Evolutionary conservation across 306 rosid genomes (phyloP), one percentile per base, ranked within the genome.

Genomic region (Corylus americana): DNA sequence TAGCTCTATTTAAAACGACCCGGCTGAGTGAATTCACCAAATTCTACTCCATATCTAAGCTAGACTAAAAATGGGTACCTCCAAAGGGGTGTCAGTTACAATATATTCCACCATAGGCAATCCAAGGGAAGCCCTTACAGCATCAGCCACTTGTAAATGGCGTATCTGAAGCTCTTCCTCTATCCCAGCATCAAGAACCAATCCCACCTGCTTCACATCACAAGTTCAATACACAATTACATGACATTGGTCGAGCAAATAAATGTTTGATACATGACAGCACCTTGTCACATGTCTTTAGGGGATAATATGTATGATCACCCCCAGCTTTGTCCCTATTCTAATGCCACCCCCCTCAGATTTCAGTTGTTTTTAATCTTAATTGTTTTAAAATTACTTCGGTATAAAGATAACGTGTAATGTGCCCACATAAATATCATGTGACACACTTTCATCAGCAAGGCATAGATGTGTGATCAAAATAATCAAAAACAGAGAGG

Each of bases 41-140:
- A 54, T 12, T 29, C 71, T 57, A 70, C 76, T 74, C 42, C 57
- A 14, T 59, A 71, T 42, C 61, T 11, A 70, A 18, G 55, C 44
- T 71, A 79, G 76, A 83, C 74, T 44, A 68, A 10, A 35, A 82
- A 47, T 39, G 55, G 55, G 45, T 82, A 94, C 97, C 96, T 88
- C 73, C 70, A 94, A 82, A 1, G 97, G 97, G 55, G 90, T 79
- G 74, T 94, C 97, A 42, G 97, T 94, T 76, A 94, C 92, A 73
- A 78, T 83, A 75, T 88, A 94, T 79, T 92, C 94, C 67, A 89
- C 83, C 71, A 94, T 80, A 82, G 96, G 93, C 86, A 92, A 89
- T 75, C 98, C 98, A 82, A 92, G 97, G 44, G 98, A 94, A 78
- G 97, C 97, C 81, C 96, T 87, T 45, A 93, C 92, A 31, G 96